A percentile compares a stretch with the other conserved stretches of the same genome.
Conservation (phyloP, 495 filamentous ascomycete genomes). For the Friedmanniomyces simplex region DNA sequence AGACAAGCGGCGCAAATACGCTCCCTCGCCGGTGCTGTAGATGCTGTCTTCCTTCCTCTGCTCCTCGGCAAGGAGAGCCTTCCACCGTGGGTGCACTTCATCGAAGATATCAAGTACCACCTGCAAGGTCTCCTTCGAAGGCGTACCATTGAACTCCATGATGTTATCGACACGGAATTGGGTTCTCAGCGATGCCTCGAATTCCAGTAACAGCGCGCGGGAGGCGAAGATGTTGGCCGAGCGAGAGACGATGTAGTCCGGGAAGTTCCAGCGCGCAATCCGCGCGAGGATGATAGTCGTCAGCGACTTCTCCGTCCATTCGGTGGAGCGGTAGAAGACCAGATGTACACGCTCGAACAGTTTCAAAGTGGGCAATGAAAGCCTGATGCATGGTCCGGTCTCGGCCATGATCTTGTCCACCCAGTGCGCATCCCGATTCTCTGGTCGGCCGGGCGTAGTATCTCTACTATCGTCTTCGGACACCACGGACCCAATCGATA, state of each 20-base stretch:
- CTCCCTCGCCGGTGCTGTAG: slow-evolving; percentile 78
- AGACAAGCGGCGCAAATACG: slow-evolving; percentile 82
- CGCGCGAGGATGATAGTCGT: slow-evolving; percentile 91
- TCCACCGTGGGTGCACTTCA: slow-evolving; percentile 71
- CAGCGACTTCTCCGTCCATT: slow-evolving; percentile 95
- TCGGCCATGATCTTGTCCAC: slow-evolving; percentile 65
- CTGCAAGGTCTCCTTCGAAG: slow-evolving; percentile 51
- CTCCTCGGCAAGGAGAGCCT: slow-evolving; percentile 60
- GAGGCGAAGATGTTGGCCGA: slow-evolving; percentile 82
- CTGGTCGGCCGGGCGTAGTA: slow-evolving; percentile 7
- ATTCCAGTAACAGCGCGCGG: slow-evolving; percentile 66
- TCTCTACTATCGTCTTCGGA: slow-evolving; percentile 17
- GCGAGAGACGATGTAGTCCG: slow-evolving; percentile 79
- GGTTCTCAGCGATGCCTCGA: slow-evolving; percentile 73
- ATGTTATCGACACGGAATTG: slow-evolving; percentile 76
- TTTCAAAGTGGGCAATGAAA: slow-evolving; percentile 60
- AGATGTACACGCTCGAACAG: slow-evolving; percentile 91
- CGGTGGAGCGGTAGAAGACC: slow-evolving; percentile 90
- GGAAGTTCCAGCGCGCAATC: slow-evolving; percentile 77
- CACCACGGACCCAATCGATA: slow-evolving; percentile 8
- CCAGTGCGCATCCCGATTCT: slow-evolving; percentile 48
- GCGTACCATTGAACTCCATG: slow-evolving; percentile 74
- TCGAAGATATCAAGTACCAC: slow-evolving; percentile 64
- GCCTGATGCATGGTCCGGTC: slow-evolving; percentile 73
- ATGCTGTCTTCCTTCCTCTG: slow-evolving; percentile 66